Conservation (phyloP, 805 yeast species). For the Candida nonsorbophila region DNA sequence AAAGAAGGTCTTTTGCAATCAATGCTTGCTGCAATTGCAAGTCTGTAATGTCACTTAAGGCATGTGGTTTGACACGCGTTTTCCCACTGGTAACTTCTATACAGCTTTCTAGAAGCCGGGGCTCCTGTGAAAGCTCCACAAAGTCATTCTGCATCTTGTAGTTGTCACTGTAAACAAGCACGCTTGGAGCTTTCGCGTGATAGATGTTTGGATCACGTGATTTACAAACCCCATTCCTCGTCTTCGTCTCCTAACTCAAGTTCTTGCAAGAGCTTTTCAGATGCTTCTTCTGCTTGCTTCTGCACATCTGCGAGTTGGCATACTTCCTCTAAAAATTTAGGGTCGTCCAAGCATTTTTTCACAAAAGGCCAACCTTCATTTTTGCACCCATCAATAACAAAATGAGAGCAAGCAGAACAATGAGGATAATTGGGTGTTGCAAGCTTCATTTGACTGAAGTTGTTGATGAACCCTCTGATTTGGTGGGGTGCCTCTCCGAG, state of each 20-base stretch:
- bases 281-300: conserved; percentile 55
- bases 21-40: conserved; percentile 65
- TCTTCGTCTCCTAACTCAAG: conserved; percentile 9
- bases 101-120: no score
- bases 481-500: conserved; percentile 86
- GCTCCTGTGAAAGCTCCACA: no score
- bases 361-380: conserved; percentile 79
- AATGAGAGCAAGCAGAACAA: conserved; percentile 83
- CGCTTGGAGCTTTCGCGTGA: no score
- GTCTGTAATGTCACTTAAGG: conserved; percentile 43
- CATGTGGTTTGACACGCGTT: conserved; percentile 31
- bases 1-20: conserved; percentile 63
- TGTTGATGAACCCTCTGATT: conserved; percentile 76
- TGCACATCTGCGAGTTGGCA: conserved; percentile 79
- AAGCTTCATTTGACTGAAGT: conserved; percentile 58
- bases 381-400: conserved; percentile 49
- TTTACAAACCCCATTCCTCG: no score
- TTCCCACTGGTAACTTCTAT: background rate
- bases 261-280: conserved; percentile 5
- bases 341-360: conserved; percentile 57
- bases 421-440: conserved; percentile 66
- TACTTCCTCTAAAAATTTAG: conserved; percentile 63
- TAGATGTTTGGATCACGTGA: no score
- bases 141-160: no score
- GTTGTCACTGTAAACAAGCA: no score